These are phyloP conservation scores for Mollisia scopiformis DNA, from an alignment of 2,329 filamentous ascomycete species.

Conservation along the genomic window DNA sequence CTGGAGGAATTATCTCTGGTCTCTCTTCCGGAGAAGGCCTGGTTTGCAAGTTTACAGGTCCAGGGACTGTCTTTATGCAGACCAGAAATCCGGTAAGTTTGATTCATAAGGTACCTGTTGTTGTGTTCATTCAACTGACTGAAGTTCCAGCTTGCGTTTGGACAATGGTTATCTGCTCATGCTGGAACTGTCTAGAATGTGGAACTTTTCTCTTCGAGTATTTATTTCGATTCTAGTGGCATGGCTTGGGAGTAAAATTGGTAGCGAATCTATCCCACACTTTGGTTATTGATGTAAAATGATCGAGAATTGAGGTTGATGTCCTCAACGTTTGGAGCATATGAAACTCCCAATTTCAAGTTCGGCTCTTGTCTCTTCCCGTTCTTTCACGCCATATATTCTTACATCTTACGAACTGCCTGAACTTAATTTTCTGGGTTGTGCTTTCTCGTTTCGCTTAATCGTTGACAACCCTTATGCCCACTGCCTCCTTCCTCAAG, in stretches of 20 bases:
- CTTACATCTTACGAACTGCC: neutral
- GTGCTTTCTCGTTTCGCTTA: neutral
- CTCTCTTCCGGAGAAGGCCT: constrained; percentile 82
- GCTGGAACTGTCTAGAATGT: constrained; percentile 24
- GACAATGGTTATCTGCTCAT: constrained; percentile 34
- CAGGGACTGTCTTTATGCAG: constrained; percentile 90
- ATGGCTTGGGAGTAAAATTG: constrained; percentile 5
- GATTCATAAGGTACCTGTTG: neutral
- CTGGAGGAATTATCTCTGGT: constrained; percentile 90
- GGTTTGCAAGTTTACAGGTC: constrained; percentile 92
- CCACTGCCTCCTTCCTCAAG: neutral
- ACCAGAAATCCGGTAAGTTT: constrained; percentile 77
- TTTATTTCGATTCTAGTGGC: neutral
- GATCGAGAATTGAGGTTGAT: neutral
- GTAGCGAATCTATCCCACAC: neutral
- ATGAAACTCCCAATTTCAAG: too few species aligned
- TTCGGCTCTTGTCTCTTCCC: too few species aligned
- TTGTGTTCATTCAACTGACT: neutral
- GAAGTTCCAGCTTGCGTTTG: constrained; percentile 29
- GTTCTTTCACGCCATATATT: too few species aligned
- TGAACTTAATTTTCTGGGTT: neutral
- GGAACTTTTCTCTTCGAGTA: neutral
- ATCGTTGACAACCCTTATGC: neutral
- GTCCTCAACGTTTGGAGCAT: too few species aligned
- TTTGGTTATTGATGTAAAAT: neutral